phyloP scores from a whole-genome alignment of 31 red algal genomes.

The Odonthalia washingtoniensis region DNA sequence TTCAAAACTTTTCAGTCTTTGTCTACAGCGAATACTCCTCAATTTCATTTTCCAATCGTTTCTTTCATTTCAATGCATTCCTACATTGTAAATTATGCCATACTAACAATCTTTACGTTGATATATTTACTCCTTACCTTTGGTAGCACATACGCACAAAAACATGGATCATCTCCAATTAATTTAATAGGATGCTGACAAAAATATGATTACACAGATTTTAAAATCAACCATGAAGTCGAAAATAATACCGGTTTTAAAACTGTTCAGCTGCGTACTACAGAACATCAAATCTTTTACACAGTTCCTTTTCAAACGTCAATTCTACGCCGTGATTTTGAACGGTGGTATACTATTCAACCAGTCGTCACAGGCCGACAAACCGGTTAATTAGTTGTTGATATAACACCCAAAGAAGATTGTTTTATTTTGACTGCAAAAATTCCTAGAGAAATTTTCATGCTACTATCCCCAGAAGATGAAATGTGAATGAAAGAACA shows the following conservation, averaged over 20 bases:
- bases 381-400: slow-evolving; percentile 54
- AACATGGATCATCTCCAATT: slow-evolving; percentile 63
- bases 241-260: slow-evolving; percentile 75
- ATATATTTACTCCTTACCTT: background rate
- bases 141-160: slow-evolving; percentile 64
- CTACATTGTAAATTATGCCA: background rate
- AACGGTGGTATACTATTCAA: slow-evolving; percentile 45
- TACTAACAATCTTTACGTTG: background rate
- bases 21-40: too few relatives aligned
- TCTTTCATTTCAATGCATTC: too few relatives aligned
- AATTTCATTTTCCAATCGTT: too few relatives aligned
- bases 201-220: slow-evolving; percentile 62
- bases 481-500: slow-evolving; percentile 31
- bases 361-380: slow-evolving; percentile 31
- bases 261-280: slow-evolving; percentile 36
- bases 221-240: slow-evolving; percentile 61
- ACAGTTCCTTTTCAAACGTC: slow-evolving; percentile 66
- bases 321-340: slow-evolving; percentile 28
- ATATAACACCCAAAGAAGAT: slow-evolving; percentile 66
- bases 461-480: slow-evolving; percentile 31
- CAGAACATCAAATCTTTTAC: slow-evolving; percentile 33
- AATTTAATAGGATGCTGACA: slow-evolving; percentile 57
- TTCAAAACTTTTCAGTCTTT: too few relatives aligned
- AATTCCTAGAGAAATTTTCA: slow-evolving; percentile 26
- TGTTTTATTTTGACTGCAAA: slow-evolving; percentile 50